phyloP scores from a whole-genome alignment of 2,329 filamentous ascomycete species.

The Diaporthe helianthi region DNA sequence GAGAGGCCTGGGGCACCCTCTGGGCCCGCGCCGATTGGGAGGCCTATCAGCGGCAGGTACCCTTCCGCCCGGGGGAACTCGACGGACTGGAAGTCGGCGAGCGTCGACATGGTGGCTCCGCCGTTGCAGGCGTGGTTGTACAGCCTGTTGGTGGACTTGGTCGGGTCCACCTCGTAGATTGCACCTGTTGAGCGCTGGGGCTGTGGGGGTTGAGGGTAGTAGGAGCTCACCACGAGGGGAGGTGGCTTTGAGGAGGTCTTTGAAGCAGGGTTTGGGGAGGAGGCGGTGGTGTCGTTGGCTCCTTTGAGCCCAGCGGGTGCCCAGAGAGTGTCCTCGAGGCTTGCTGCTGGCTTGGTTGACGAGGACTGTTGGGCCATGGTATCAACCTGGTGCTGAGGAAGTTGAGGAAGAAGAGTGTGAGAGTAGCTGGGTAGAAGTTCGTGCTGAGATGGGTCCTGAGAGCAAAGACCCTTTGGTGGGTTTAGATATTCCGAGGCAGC shows the following conservation, averaged over 20 bases:
- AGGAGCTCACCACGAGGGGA: not conserved
- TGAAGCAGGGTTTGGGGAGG: too few relatives aligned
- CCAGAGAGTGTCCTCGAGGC: not conserved
- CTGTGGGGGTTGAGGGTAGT: not conserved
- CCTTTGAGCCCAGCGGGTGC: not conserved
- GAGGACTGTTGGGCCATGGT: not conserved
- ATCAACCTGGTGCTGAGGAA: not conserved
- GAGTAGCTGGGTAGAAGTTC: not conserved
- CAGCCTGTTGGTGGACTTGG: slow-evolving; percentile 29
- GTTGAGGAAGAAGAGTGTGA: not conserved
- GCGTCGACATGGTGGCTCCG: slow-evolving; percentile 12
- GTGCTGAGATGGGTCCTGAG: not conserved
- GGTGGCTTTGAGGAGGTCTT: not conserved
- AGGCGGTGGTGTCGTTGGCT: not conserved
- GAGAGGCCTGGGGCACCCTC: slow-evolving; percentile 42
- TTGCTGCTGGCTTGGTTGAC: not conserved
- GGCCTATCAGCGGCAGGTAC: slow-evolving; percentile 42
- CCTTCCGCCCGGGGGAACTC: slow-evolving; percentile 20
- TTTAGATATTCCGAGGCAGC: not conserved
- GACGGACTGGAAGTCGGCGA: slow-evolving; percentile 26
- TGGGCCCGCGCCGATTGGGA: slow-evolving; percentile 52
- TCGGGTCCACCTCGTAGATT: slow-evolving; percentile 26
- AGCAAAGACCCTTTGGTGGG: not conserved
- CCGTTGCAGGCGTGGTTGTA: slow-evolving; percentile 33
- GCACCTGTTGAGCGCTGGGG: slow-evolving; percentile 28